A percentile compares a stretch with the other conserved stretches of the same genome.
Conservation (phyloP, 2,329 filamentous ascomycete species). For the Botrytis deweyae region DNA sequence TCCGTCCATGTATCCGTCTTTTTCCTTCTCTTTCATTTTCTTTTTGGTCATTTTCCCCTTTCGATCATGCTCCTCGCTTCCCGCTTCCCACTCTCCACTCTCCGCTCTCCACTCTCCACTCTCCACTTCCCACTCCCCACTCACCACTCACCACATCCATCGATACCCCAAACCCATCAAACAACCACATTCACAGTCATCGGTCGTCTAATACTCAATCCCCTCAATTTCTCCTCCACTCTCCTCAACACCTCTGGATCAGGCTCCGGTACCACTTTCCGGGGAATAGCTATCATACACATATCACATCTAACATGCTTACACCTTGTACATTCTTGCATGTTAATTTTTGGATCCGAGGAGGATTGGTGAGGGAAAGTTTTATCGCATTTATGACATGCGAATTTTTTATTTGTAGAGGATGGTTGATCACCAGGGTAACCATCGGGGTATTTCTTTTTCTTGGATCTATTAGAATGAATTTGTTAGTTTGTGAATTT, state of each 20-base stretch:
- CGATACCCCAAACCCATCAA: background rate
- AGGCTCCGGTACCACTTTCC: constrained; percentile 58
- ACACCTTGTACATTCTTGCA: constrained; percentile 58
- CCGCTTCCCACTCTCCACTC: background rate
- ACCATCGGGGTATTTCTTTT: constrained; percentile 66
- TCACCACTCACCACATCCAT: background rate
- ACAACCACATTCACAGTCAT: background rate
- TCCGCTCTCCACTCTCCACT: background rate
- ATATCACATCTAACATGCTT: constrained; percentile 57
- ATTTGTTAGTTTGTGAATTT: constrained; percentile 22
- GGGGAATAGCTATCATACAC: constrained; percentile 50
- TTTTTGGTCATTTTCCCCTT: background rate
- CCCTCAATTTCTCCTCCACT: constrained; percentile 55
- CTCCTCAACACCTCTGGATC: constrained; percentile 60
- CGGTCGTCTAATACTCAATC: constrained; percentile 24
- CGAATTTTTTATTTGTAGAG: constrained; percentile 43
- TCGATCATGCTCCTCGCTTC: background rate
- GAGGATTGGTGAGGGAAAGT: constrained; percentile 47
- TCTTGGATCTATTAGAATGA: constrained; percentile 53
- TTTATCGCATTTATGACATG: constrained; percentile 62
- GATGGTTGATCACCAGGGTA: constrained; percentile 60
- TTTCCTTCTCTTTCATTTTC: background rate
- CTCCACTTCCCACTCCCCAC: background rate
- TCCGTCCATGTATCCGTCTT: background rate
- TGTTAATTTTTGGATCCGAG: constrained; percentile 22